Conservation (phyloP, 371 early-diverging fungal species). For the Actinomortierella ambigua region DNA sequence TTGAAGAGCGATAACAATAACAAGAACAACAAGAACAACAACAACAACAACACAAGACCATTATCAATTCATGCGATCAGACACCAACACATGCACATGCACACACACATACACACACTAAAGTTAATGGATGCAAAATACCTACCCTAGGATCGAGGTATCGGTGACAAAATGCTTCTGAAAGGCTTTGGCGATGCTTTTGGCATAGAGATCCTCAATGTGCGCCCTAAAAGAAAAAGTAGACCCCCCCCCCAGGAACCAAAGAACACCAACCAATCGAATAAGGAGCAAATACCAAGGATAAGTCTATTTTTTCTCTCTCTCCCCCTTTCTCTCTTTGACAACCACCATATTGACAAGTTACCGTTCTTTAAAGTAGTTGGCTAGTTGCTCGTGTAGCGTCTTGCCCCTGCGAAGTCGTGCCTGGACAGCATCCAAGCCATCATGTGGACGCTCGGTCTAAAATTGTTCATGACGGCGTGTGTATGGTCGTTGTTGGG, state of each 20-base stretch:
- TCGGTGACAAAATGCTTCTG: slow-evolving; percentile 56
- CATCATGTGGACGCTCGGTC: slow-evolving; percentile 60
- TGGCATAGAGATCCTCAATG: slow-evolving; percentile 59
- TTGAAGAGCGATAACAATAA: not conserved
- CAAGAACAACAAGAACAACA: slow-evolving; percentile 15
- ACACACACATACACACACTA: not conserved
- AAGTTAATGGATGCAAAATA: not conserved
- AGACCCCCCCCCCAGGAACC: too few relatives aligned
- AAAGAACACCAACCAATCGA: too few relatives aligned
- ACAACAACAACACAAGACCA: slow-evolving; percentile 9
- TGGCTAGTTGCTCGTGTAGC: slow-evolving; percentile 63
- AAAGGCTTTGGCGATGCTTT: slow-evolving; percentile 53
- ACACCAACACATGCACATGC: not conserved
- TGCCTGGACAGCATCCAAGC: slow-evolving; percentile 53
- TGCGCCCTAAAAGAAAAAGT: slow-evolving; percentile 46
- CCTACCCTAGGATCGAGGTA: slow-evolving; percentile 53
- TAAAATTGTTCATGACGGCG: too few relatives aligned
- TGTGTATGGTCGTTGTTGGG: not conserved
- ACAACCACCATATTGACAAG: not conserved
- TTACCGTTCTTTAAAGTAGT: slow-evolving; percentile 64
- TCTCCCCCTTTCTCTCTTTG: not conserved
- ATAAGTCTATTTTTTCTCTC: not conserved
- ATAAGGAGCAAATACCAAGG: slow-evolving; percentile 1
- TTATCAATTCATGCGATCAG: not conserved
- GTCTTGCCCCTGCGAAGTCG: slow-evolving; percentile 53